These are phyloP conservation scores for Yamadazyma nakazawae DNA, from an alignment of 805 yeast genomes.

Conservation along the genomic window DNA sequence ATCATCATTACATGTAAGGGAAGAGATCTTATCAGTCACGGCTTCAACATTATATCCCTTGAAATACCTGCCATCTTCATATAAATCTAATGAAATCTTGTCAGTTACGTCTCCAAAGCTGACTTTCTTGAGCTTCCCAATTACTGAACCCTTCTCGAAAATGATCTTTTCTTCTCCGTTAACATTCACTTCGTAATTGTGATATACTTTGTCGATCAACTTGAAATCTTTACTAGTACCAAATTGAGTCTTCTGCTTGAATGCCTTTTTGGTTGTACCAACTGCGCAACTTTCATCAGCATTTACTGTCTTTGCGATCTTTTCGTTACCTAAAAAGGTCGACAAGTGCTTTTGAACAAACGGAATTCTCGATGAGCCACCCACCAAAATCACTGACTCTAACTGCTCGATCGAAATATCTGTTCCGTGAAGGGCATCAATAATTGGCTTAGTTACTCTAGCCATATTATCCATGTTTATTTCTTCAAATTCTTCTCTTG, in stretches of 20 bases:
- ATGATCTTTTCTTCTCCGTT: slow-evolving; percentile 27
- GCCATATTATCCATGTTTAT: slow-evolving; percentile 41
- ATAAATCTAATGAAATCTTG: slow-evolving; percentile 29
- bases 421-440: slow-evolving; percentile 44
- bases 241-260: slow-evolving; percentile 59
- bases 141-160: slow-evolving; percentile 47
- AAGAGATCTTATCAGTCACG: slow-evolving; percentile 24
- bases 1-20: slow-evolving; percentile 39
- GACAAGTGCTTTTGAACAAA: slow-evolving; percentile 65
- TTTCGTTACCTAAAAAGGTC: slow-evolving; percentile 47
- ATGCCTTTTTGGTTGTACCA: slow-evolving; percentile 86
- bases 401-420: slow-evolving; percentile 35
- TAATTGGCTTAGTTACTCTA: slow-evolving; percentile 53
- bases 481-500: slow-evolving; percentile 81
- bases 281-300: slow-evolving; percentile 94
- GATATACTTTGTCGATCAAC: slow-evolving; percentile 54
- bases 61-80: slow-evolving; percentile 37
- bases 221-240: slow-evolving; percentile 56
- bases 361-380: slow-evolving; percentile 92
- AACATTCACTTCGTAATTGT: slow-evolving; percentile 42
- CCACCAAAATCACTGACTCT: slow-evolving; percentile 72
- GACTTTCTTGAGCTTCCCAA: slow-evolving; percentile 32
- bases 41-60: slow-evolving; percentile 26
- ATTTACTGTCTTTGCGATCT: slow-evolving; percentile 77
- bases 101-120: slow-evolving; percentile 32